phyloP scores from a whole-genome alignment of 495 filamentous ascomycete species.

The Tuber umbilicatum region DNA sequence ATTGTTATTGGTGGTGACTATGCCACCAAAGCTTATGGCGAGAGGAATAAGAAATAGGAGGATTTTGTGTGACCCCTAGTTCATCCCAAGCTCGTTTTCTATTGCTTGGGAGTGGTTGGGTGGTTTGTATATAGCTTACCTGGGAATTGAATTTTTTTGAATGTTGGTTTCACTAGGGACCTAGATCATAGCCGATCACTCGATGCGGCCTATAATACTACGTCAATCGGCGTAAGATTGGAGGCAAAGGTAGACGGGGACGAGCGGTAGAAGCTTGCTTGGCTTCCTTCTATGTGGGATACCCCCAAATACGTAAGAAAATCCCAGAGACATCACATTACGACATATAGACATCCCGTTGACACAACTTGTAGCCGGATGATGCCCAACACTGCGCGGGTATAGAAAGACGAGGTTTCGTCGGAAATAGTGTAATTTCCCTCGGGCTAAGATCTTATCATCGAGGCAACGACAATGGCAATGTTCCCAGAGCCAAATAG shows the following conservation, averaged over 20 bases:
- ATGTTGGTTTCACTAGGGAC: background rate
- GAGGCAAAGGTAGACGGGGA: background rate
- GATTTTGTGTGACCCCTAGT: conserved; percentile 2
- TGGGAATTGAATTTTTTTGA: background rate
- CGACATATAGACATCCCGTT: background rate
- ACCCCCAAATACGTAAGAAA: background rate
- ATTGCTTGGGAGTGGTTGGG: background rate
- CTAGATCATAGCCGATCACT: background rate
- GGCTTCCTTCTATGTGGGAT: background rate
- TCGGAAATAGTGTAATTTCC: no score
- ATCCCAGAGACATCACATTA: background rate
- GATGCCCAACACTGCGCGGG: no score
- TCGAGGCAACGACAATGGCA: background rate
- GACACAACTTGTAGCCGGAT: background rate
- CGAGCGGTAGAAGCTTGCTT: background rate
- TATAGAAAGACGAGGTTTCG: no score
- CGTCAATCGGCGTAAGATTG: background rate
- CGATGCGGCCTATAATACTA: background rate
- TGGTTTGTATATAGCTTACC: conserved; percentile 1
- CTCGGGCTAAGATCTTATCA: no score
- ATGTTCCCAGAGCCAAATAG: background rate
- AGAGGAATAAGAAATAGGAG: conserved; percentile 55
- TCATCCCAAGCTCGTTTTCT: background rate
- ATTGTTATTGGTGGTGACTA: conserved; percentile 91
- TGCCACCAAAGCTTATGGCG: conserved; percentile 89